Conservation (phyloP, 75 land plant genomes). For the Sequoia sempervirens region DNA sequence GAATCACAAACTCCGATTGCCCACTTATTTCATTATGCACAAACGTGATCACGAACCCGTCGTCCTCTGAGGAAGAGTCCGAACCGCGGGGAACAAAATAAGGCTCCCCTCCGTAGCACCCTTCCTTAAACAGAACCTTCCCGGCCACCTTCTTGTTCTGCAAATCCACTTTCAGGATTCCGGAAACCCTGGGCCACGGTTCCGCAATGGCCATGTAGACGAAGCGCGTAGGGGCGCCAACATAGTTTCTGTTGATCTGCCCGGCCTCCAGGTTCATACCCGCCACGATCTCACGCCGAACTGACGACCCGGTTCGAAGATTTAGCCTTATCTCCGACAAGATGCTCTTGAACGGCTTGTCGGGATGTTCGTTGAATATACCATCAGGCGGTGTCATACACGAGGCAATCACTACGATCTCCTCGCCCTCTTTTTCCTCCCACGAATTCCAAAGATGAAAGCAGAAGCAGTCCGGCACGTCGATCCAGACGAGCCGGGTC, state of each 20-base stretch:
- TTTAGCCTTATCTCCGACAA: slow-evolving; percentile 76
- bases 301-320: slow-evolving; percentile 50
- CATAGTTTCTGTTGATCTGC: slow-evolving; percentile 55
- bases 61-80: slow-evolving; percentile 45
- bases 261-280: slow-evolving; percentile 77
- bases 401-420: slow-evolving; percentile 78
- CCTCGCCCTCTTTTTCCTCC: slow-evolving; percentile 67
- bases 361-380: slow-evolving; percentile 74
- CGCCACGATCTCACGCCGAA: slow-evolving; percentile 25
- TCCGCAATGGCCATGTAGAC: slow-evolving; percentile 80
- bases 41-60: slow-evolving; percentile 63
- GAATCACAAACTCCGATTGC: slow-evolving; percentile 60
- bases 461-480: slow-evolving; percentile 83
- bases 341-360: slow-evolving; percentile 37
- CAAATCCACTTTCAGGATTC: slow-evolving; percentile 73
- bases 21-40: slow-evolving; percentile 57
- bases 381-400: slow-evolving; percentile 92
- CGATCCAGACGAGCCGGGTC: slow-evolving; percentile 52
- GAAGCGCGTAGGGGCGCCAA: slow-evolving; percentile 56
- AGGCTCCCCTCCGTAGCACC: slow-evolving; percentile 80
- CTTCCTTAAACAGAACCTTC: slow-evolving; percentile 9
- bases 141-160: slow-evolving; percentile 12
- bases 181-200: slow-evolving; percentile 85
- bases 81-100: slow-evolving; percentile 44
- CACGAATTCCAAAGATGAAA: slow-evolving; percentile 92